These are phyloP conservation scores for Plasmodium relictum DNA, from an alignment of 169 alveolate genomes.

Conservation along the genomic window DNA sequence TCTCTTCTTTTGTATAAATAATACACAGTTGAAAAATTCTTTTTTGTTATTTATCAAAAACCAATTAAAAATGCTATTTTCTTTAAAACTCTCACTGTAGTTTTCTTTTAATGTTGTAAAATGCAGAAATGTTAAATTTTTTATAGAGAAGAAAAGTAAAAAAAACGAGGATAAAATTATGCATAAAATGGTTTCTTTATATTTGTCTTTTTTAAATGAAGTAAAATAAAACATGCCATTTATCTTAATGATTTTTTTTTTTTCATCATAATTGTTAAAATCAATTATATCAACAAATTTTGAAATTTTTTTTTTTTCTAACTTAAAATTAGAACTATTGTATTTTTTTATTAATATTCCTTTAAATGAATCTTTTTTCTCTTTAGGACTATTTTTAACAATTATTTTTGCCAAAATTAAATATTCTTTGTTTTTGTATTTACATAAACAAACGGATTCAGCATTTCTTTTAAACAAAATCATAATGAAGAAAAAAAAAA, in stretches of 20 bases:
- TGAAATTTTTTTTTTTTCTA: background rate
- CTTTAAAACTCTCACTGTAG: background rate
- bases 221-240: constrained; percentile 3
- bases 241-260: background rate
- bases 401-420: constrained; percentile 1
- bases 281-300: background rate
- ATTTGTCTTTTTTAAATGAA: background rate
- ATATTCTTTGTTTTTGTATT: background rate
- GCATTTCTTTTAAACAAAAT: constrained; percentile 6
- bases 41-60: background rate
- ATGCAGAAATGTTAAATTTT: background rate
- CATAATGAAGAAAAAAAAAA: background rate
- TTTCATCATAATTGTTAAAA: background rate
- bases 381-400: background rate
- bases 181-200: background rate
- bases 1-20: background rate
- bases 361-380: background rate
- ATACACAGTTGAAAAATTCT: background rate
- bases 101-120: constrained; percentile 9
- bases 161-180: background rate
- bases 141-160: constrained; percentile 2
- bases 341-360: background rate
- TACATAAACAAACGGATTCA: constrained; percentile 9
- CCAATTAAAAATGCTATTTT: constrained; percentile 10
- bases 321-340: background rate